Evolutionary conservation across 345 rosid genomes (phyloP), one percentile per base, ranked within the genome.

Genomic region (Aquilaria sinensis): DNA sequence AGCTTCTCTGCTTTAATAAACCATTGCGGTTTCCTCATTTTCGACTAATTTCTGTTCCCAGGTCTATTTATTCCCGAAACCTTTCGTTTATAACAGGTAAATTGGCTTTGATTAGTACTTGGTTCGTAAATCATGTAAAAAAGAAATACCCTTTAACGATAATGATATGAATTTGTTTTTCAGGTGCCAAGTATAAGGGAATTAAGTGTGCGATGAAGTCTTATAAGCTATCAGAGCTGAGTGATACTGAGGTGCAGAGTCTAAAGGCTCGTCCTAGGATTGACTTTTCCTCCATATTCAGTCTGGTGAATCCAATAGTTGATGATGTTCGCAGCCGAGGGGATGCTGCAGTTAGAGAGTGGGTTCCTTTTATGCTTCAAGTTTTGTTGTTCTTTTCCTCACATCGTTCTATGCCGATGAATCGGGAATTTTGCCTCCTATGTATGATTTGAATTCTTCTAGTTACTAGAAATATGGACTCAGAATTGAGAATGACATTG

Each of bases 271-370:
- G 88, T 15, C 90, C 96, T 63, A 83, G 84, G n/a, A 88, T 88
- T 33, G 90, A 93, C 73, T 90, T 89, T 76, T 75, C 87, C 33
- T 90, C 92, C 9, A 90, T 90, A 67, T 92, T 89, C 60, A 61
- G 58, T 53, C 66, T 57, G 96, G 86, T 89, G 29, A 80, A 73
- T 23, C 98, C 97, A 0, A 93, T 93, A 49, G 78, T 93, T 53
- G 94, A 90, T 60, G 96, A 80, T 23, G 87, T 90, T 53, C 90
- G 80, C 34, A 74, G 53, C 69, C 68, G 80, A 74, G 97, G 98
- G 15, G 98, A 92, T 75, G 68, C 78, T 66, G 94, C 98, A 10
- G 96, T 89, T 62, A 87, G 77, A 81, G 91, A 78, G 97, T 90
- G 14, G 37, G 81, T 74, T 72, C 50, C 61, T 64, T 61, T 59